Evolutionary conservation across 345 rosid genomes (phyloP).

Genomic region (Murraya paniculata): DNA sequence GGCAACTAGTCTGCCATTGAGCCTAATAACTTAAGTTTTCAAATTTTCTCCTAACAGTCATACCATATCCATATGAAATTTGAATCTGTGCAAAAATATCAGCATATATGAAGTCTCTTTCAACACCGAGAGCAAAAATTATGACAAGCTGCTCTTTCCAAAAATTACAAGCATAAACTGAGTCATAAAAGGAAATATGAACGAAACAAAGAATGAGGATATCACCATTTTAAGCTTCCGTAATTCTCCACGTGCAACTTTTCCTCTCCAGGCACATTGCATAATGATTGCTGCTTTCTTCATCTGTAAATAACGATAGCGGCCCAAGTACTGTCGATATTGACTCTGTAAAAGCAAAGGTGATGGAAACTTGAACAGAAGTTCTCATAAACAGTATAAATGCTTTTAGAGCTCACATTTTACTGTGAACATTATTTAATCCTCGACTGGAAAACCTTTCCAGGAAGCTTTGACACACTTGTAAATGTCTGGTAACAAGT

Average conservation of each 20-base stretch:
- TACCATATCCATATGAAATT: not conserved
- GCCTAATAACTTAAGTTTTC: not conserved
- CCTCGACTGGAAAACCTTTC: not conserved
- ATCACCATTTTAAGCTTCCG: slow-evolving; percentile 76
- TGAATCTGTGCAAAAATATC: not conserved
- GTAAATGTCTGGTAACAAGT: not conserved
- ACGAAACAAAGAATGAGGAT: not conserved
- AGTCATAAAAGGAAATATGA: not conserved
- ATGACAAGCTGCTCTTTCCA: not conserved
- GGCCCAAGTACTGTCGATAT: slow-evolving; percentile 60
- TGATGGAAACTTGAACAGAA: not conserved
- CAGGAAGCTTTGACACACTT: not conserved
- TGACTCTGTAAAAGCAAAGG: slow-evolving; percentile 49
- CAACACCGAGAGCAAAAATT: not conserved
- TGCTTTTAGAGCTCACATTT: not conserved
- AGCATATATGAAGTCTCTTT: not conserved
- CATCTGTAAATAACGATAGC: slow-evolving; percentile 32
- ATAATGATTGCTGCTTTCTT: slow-evolving; percentile 68
- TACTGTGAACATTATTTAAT: not conserved
- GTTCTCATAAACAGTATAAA: not conserved
- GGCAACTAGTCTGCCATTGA: not conserved
- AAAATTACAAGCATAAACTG: slow-evolving; percentile 10
- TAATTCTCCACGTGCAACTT: slow-evolving; percentile 70
- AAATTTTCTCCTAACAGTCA: not conserved
- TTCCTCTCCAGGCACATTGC: slow-evolving; percentile 84